Evolutionary conservation across 495 filamentous ascomycete genomes (phyloP), one percentile per base, ranked within the genome.

Genomic region (Amorphotheca resinae): DNA sequence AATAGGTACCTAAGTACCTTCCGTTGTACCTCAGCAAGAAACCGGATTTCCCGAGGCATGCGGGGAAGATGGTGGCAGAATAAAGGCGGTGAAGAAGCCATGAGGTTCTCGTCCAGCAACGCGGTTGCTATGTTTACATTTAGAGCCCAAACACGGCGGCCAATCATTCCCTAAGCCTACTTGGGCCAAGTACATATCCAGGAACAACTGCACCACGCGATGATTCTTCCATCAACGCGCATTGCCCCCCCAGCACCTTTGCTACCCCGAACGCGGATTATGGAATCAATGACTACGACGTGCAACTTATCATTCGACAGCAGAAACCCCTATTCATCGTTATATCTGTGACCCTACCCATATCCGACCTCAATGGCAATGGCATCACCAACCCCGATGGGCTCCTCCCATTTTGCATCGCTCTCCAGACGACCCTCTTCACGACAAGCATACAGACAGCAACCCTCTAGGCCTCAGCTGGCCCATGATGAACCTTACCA

Each of bases 301-400:
- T 40, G 12, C 33, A 50, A 44, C 23, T 11, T 17, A 28, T 37
- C 18, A 30, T 32, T 23, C 30, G 12, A 36, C 40, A 33, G 20
- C 23, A 33, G 41, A 16, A 26, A 21, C 21, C n/a, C 31, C 30
- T 31, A 31, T 34, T 38, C 22, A 45, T 48, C 28, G 9, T 35
- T 22, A 38, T 32, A 16, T 28, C 23, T 16, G 33, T 36, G 33
- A 36, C 16, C 23, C 9, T 1, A 28, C 22, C 15, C 8, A 25
- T 26, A 14, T 15, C 31, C 39, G 16, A 15, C 16, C 22, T 16
- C 22, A 33, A 56, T 56, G 53, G 50, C 53, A 1, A 56, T 42
- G 28, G 53, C 50, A 35, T 56, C 53, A 44, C 53, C 53, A 50
- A 56, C 50, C 9, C 53, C 53, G 20, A 53, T 56, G 47, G 53